Percentiles rank a stretch among this genome's conserved stretches.
phyloP scores from a whole-genome alignment of 352 stramenopile genomes.

The Phytophthora podocarpi region DNA sequence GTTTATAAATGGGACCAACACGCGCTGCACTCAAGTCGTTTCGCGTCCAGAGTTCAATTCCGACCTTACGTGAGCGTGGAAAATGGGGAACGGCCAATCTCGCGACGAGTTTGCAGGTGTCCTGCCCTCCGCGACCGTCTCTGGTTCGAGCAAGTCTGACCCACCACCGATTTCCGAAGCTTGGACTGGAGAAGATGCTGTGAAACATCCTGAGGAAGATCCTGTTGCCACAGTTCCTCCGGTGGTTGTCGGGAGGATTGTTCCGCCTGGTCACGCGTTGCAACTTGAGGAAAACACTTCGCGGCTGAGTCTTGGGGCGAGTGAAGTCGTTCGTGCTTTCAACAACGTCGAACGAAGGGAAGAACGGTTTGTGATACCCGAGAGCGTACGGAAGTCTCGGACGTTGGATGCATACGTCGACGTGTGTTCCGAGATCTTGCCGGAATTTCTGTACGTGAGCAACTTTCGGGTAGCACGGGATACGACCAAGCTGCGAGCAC shows the following conservation, averaged over 20 bases:
- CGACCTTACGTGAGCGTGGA: not conserved
- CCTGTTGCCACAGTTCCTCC: not conserved
- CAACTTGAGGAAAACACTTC: constrained; percentile 17
- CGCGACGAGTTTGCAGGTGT: constrained; percentile 39
- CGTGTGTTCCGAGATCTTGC: constrained; percentile 68
- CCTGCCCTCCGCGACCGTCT: constrained; percentile 29
- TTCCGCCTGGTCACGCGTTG: constrained; percentile 27
- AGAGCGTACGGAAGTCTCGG: constrained; percentile 66
- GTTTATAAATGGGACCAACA: constrained; percentile 22
- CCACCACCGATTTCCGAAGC: constrained; percentile 17
- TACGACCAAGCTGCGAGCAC: constrained; percentile 11
- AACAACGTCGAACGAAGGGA: constrained; percentile 8
- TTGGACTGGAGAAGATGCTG: constrained; percentile 8
- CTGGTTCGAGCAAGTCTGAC: constrained; percentile 4
- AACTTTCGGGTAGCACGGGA: constrained; percentile 53
- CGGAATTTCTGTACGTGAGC: constrained; percentile 62
- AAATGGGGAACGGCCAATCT: constrained; percentile 42
- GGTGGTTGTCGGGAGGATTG: constrained; percentile 14
- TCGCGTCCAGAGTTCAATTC: constrained; percentile 3
- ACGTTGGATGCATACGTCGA: constrained; percentile 41
- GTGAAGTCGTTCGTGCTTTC: constrained; percentile 8
- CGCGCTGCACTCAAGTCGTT: constrained; percentile 14
- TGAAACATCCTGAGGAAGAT: not conserved
- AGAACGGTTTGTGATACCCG: constrained; percentile 43
- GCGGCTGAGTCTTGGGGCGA: constrained; percentile 7